phyloP scores from a whole-genome alignment of 2,329 filamentous ascomycete genomes.

The Claviceps purpurea region DNA sequence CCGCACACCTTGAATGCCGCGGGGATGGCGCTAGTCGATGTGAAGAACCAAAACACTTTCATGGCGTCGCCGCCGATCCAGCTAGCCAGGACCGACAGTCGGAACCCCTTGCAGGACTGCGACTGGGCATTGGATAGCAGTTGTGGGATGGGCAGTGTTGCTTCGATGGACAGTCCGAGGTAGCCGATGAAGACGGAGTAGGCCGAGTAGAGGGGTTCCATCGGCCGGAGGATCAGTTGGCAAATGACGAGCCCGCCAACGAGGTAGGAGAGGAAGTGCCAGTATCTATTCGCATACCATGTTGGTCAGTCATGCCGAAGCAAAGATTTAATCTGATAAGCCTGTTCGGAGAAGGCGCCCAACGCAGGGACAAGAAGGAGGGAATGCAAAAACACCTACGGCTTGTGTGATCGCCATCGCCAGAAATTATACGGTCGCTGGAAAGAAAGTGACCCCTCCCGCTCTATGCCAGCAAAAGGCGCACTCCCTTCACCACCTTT shows the following conservation, averaged over 20 bases:
- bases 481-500: conserved; percentile 46
- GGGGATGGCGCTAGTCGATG: conserved; percentile 54
- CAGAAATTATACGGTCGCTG: conserved; percentile 65
- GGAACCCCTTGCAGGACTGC: conserved; percentile 63
- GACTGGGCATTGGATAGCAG: conserved; percentile 56
- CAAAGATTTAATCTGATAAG: neutral
- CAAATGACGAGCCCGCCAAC: conserved; percentile 44
- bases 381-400: conserved; percentile 28
- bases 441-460: conserved; percentile 23
- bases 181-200: conserved; percentile 61
- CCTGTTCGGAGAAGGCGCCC: neutral
- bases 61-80: conserved; percentile 72
- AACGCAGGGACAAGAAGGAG: neutral
- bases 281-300: conserved; percentile 40
- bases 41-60: conserved; percentile 84
- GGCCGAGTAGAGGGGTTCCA: conserved; percentile 41
- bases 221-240: conserved; percentile 53
- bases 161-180: conserved; percentile 66
- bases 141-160: conserved; percentile 69
- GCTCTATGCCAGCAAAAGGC: conserved; percentile 45
- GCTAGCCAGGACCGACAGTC: conserved; percentile 59
- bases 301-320: too few relatives aligned
- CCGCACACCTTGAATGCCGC: conserved; percentile 73
- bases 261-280: conserved; percentile 62
- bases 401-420: conserved; percentile 64